A percentile compares a stretch with the other conserved stretches of the same genome.
phyloP scores from a whole-genome alignment of 208 protist species.

The Trypanosoma rangeli region DNA sequence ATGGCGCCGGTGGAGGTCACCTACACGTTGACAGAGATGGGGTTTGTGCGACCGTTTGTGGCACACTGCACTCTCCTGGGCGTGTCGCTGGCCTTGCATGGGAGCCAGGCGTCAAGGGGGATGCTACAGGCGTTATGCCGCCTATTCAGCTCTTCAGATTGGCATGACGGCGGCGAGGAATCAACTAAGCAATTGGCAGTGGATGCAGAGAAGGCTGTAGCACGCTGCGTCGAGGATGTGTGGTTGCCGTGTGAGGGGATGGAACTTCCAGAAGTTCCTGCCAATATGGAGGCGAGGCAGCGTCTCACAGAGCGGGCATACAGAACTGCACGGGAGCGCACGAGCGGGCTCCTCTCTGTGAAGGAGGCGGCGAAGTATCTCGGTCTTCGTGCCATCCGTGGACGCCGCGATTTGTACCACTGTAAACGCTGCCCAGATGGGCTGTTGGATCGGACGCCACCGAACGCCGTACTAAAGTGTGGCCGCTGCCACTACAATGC shows the following conservation, averaged over 20 bases:
- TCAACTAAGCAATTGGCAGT: background rate
- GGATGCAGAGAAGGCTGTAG: background rate
- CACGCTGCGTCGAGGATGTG: slow-evolving; percentile 38
- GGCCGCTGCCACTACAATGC: slow-evolving; percentile 73
- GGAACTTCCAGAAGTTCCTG: slow-evolving; percentile 31
- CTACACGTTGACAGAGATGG: slow-evolving; percentile 72
- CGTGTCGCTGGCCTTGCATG: slow-evolving; percentile 20
- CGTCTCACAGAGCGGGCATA: slow-evolving; percentile 38
- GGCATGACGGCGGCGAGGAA: background rate
- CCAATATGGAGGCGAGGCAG: slow-evolving; percentile 40
- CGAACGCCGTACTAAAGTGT: slow-evolving; percentile 45
- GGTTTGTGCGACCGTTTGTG: slow-evolving; percentile 59
- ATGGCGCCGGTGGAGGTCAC: slow-evolving; percentile 52
- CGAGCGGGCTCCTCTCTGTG: slow-evolving; percentile 21
- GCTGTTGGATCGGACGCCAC: slow-evolving; percentile 33
- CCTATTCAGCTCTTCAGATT: background rate
- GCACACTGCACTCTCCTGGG: slow-evolving; percentile 50
- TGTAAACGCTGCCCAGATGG: slow-evolving; percentile 62
- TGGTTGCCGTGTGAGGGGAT: slow-evolving; percentile 62
- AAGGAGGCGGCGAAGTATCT: slow-evolving; percentile 34
- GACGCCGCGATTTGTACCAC: slow-evolving; percentile 39
- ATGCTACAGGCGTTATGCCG: slow-evolving; percentile 4
- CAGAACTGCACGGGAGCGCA: slow-evolving; percentile 21
- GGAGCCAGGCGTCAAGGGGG: background rate
- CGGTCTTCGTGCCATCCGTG: slow-evolving; percentile 33